Base-by-base conservation (phyloP, 1,284 basidiomycete species). In the Earliella scabrosa region DNA sequence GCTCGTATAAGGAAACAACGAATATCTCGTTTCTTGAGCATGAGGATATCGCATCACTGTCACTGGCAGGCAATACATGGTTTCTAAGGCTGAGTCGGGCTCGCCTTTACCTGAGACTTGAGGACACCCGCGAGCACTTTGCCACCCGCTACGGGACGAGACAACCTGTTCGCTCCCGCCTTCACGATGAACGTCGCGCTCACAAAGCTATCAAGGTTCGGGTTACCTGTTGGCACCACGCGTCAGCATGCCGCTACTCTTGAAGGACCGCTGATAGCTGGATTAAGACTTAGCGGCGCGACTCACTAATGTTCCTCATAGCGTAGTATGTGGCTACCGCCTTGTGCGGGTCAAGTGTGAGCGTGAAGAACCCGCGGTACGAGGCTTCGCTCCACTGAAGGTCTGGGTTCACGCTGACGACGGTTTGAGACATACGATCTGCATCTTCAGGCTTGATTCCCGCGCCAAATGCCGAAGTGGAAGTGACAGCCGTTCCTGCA, bases 331-430 rank as follows among this genome's bases (percentile, higher is more conserved):
- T 80, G 20, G 85, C 83, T 45, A 76, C 81, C 50, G 81, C 66
- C 27, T 75, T 73, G 4, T 77, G 56, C 11, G 81, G 65, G 56
- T 79, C 73, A 56, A 86, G 67, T 21, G 71, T 75, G 20, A 86
- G 71, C 26, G 82, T 81, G 70, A 83, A 86, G 75, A 88, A 88
- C 1, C 87, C 86, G 27, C 86, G 72, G 69, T 77, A 83, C 5
- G 78, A 82, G 5, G 81, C 85, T 66, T 88, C 86, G 56, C 83
- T 85, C 82, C 82, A 88, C 66, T 86, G 84, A 40, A 88, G 68
- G 61, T 84, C 80, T 1, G 74, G 61, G 68, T 86, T 86, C 34
- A 71, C 70, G 10, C 63, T 67, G 11, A 85, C 79, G 27, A 82
- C 69, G 16, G 62, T 50, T 14, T 67, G 64, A 8, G 80, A 82